A percentile compares a stretch with the other conserved stretches of the same genome.
phyloP scores from a whole-genome alignment of 176 grass and related monocot genomes.

The Ampelocalamus luodianensis region DNA sequence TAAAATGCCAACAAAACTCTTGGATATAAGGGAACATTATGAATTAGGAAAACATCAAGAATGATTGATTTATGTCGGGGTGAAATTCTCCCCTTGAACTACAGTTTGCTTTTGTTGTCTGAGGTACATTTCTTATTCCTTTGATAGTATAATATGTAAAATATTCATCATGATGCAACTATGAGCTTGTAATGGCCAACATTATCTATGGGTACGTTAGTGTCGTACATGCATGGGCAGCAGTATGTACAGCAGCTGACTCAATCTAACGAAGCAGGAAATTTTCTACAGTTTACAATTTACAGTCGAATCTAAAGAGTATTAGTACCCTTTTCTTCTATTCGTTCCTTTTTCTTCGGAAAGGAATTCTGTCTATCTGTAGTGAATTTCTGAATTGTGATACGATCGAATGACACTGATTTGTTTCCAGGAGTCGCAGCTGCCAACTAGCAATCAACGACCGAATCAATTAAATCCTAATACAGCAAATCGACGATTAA shows the following conservation, averaged over 20 bases:
- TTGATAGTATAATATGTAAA: not conserved
- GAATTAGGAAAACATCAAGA: not conserved
- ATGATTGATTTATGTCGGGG: not conserved
- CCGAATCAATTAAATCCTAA: conserved; percentile 16
- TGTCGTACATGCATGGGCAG: not conserved
- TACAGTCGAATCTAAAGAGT: not conserved
- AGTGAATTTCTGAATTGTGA: too few species aligned
- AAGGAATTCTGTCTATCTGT: not conserved
- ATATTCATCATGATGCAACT: not conserved
- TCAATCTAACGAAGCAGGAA: too few species aligned
- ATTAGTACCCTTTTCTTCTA: too few species aligned
- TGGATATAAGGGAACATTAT: not conserved
- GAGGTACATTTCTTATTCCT: not conserved
- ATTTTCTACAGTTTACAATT: not conserved
- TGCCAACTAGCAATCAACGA: not conserved
- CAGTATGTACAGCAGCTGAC: not conserved
- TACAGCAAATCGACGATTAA: conserved; percentile 18
- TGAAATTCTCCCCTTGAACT: not conserved
- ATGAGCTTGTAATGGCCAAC: not conserved
- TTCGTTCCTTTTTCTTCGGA: not conserved
- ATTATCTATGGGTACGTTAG: not conserved
- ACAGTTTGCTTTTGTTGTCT: not conserved
- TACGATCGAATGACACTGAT: not conserved
- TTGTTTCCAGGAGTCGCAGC: not conserved
- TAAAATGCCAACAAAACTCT: not conserved